Percentiles rank a stretch among this genome's conserved stretches.
Evolutionary conservation across 2,329 filamentous ascomycete species (phyloP).

Genomic region (Fusarium sp.): DNA sequence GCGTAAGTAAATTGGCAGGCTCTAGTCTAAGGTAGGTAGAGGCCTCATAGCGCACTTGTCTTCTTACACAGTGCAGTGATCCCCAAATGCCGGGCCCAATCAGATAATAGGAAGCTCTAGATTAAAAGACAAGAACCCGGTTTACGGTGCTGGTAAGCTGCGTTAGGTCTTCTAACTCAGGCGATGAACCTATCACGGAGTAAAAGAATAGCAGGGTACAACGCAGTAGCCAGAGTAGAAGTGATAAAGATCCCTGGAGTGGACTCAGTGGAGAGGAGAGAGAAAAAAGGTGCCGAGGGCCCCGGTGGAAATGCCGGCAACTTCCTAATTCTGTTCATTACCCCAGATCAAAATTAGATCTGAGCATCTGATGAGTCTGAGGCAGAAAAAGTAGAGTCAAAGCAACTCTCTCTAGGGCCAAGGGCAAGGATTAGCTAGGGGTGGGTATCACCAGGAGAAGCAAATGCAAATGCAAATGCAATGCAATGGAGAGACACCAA

Average conservation of each 20-base stretch:
- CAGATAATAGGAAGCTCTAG: not conserved
- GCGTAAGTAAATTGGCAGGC: conserved; percentile 6
- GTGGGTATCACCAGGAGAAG: conserved; percentile 20
- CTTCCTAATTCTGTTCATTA: not conserved
- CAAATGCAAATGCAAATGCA: not conserved
- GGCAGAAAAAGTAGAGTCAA: not conserved
- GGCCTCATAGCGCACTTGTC: not conserved
- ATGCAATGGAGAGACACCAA: conserved; percentile 8
- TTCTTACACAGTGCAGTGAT: conserved; percentile 24
- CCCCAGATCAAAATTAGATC: conserved; percentile 16
- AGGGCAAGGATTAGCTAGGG: not conserved
- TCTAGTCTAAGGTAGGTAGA: not conserved
- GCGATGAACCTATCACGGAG: not conserved
- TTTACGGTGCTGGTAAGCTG: conserved; percentile 3
- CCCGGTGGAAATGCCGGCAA: conserved; percentile 17
- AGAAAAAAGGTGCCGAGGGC: conserved; percentile 3
- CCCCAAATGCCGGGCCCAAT: conserved; percentile 2
- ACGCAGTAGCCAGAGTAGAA: not conserved
- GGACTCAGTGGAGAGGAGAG: not conserved
- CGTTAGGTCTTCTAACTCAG: not conserved
- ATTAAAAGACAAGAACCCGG: not conserved
- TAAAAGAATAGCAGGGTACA: not conserved
- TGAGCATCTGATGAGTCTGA: not conserved
- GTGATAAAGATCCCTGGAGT: not conserved
- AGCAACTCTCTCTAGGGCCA: not conserved